Evolutionary conservation across 2,329 filamentous ascomycete genomes (phyloP), one percentile per base, ranked within the genome.

Genomic region (Thielaviopsis ethacetica): DNA sequence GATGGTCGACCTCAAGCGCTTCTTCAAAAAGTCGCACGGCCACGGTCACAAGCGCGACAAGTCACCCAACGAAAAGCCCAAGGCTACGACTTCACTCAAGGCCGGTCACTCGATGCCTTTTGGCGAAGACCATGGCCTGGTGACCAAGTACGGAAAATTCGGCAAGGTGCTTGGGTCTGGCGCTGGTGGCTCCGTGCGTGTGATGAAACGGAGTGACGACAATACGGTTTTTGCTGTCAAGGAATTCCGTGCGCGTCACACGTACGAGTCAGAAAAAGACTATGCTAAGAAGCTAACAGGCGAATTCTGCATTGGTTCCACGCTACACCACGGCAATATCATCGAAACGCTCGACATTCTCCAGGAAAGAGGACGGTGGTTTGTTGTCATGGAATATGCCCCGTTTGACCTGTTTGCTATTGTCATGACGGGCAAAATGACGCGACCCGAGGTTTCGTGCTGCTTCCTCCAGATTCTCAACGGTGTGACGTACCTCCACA

Each of bases 351-450:
- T 98, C 64, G 93, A 98, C 70, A 95, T 98, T 63, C 82, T 98
- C 12, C 88, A 94, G 64, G 93, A 98, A 72, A 93, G 91, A 71
- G 83, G 82, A 56, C 90, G 86, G 63, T 98, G 93, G 89, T 98
- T 90, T 67, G 91, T 97, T 68, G 93, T 98, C 50, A 98, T 98
- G 93, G 93, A 98, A 68, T 98, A 95, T 67, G 93, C 91, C 12
- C 93, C 93, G 0, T 98, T 78, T 67, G 93, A 98, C 69, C 78
- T 98, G 30, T 98, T 98, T 69, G 93, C 93, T 13, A 95, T 94
- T 63, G 93, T 98, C 64, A 98, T 98, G 93, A 97, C 93, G 0
- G 93, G 93, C 41, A 95, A 90, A 72, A 98, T 98, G 93, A 82
- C 82, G 49, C 83, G 89, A 61, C 86, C 95, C 65, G 93, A 98